These are phyloP conservation scores for Kodamaea hsintzibuensis DNA, from an alignment of 805 yeast species.

Conservation along the genomic window DNA sequence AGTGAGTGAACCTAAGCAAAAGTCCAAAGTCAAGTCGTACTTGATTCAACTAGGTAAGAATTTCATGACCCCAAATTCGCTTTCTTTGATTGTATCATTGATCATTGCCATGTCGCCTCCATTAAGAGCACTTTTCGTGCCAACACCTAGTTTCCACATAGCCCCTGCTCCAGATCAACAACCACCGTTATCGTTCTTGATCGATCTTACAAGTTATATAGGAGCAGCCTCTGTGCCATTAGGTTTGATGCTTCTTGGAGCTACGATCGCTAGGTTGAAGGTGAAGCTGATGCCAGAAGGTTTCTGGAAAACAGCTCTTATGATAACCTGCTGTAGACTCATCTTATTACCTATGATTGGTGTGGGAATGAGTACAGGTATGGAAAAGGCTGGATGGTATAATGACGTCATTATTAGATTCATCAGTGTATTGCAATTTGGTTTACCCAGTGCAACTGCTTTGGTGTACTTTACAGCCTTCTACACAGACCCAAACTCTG, in stretches of 20 bases:
- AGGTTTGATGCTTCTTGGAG: constrained; percentile 81
- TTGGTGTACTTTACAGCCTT: constrained; percentile 87
- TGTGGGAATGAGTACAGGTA: constrained; percentile 54
- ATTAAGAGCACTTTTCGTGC: constrained; percentile 52
- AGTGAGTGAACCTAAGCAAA: background rate
- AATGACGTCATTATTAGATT: constrained; percentile 65
- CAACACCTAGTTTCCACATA: constrained; percentile 48
- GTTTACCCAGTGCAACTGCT: constrained; percentile 87
- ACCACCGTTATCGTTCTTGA: constrained; percentile 82
- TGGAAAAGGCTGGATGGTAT: constrained; percentile 64
- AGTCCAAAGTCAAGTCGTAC: background rate
- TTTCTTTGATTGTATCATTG: constrained; percentile 65
- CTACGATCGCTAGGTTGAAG: constrained; percentile 77
- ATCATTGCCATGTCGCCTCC: constrained; percentile 85
- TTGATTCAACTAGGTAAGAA: constrained; percentile 37
- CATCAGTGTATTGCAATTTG: constrained; percentile 70
- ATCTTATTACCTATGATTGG: constrained; percentile 81
- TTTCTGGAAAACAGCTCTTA: constrained; percentile 65
- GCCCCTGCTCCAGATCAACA: constrained; percentile 79
- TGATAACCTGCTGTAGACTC: constrained; percentile 58
- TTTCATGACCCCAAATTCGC: constrained; percentile 68
- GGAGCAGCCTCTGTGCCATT: constrained; percentile 89
- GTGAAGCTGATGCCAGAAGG: constrained; percentile 63
- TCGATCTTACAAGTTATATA: constrained; percentile 77
- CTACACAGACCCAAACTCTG: constrained; percentile 64